These are phyloP conservation scores for Fusarium sp. DNA, from an alignment of 2,329 filamentous ascomycete species.

Conservation along the genomic window DNA sequence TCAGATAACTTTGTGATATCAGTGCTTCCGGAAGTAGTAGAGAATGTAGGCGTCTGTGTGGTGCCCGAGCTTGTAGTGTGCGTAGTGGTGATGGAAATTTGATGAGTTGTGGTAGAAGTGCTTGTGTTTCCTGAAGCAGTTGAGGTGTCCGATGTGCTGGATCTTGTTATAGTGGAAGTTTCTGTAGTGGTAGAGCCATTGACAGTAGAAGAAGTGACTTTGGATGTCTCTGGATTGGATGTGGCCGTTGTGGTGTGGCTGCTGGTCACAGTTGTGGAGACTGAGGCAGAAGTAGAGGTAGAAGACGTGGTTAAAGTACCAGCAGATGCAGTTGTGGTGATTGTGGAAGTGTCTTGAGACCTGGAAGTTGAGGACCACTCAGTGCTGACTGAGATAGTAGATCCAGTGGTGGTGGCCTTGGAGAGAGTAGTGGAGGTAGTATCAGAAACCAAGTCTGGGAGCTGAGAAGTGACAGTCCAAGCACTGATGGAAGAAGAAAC, in stretches of 20 bases:
- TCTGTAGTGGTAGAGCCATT: neutral
- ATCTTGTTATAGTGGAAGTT: constrained; percentile 9
- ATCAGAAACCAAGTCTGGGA: neutral
- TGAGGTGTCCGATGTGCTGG: neutral
- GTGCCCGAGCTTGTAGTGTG: constrained; percentile 2
- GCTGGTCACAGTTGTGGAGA: neutral
- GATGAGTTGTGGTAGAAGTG: neutral
- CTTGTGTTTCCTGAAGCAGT: constrained; percentile 1
- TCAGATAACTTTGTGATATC: neutral
- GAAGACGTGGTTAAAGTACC: constrained; percentile 3
- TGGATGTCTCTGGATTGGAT: constrained; percentile 1
- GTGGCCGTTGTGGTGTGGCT: neutral
- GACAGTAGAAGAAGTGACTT: neutral
- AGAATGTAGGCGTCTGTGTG: constrained; percentile 6
- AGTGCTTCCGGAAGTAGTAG: constrained; percentile 3
- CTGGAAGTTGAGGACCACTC: constrained; percentile 4
- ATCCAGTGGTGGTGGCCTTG: neutral
- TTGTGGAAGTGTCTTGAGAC: constrained; percentile 5
- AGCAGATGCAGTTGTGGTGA: constrained; percentile 3
- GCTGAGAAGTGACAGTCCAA: neutral
- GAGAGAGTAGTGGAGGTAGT: constrained; percentile 11
- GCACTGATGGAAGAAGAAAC: neutral
- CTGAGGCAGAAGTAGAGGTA: neutral
- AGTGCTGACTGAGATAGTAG: constrained; percentile 1
- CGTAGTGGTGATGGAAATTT: neutral